Conservation (phyloP, 352 stramenopile genomes). For the Plasmopara viticola region DNA sequence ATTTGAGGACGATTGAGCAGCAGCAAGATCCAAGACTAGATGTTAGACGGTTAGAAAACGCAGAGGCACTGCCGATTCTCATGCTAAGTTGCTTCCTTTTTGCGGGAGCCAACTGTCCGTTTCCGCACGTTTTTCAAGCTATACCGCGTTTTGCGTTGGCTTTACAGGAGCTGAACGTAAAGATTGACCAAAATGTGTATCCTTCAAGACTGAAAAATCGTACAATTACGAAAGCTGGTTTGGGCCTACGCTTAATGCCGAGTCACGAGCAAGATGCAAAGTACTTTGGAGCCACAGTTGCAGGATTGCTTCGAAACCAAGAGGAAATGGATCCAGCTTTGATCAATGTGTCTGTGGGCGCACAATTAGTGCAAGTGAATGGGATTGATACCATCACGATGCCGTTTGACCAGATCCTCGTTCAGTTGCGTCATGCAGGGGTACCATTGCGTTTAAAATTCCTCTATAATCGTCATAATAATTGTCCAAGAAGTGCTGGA, state of each 20-base stretch:
- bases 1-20: too few species aligned
- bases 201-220: too few species aligned
- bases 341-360: constrained; percentile 49
- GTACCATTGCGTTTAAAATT: constrained; percentile 8
- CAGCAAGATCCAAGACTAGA: too few species aligned
- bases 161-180: constrained; percentile 64
- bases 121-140: constrained; percentile 56
- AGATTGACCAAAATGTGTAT: constrained; percentile 34
- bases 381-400: constrained; percentile 51
- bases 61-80: too few species aligned
- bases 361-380: constrained; percentile 68
- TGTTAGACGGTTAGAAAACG: too few species aligned
- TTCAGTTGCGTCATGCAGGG: constrained; percentile 38
- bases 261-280: too few species aligned
- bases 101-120: constrained; percentile 64
- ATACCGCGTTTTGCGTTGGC: constrained; percentile 72
- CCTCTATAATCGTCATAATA: constrained; percentile 48
- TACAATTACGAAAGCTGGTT: too few species aligned
- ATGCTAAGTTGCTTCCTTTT: constrained; percentile 23
- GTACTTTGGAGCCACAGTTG: too few species aligned
- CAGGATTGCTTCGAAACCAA: too few species aligned
- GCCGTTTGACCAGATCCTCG: constrained; percentile 57
- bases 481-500: constrained; percentile 19
- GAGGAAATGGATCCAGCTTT: constrained; percentile 16
- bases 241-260: too few species aligned